Base-by-base conservation (phyloP, 164 flowering plant genomes). In the Platanus orientalis region DNA sequence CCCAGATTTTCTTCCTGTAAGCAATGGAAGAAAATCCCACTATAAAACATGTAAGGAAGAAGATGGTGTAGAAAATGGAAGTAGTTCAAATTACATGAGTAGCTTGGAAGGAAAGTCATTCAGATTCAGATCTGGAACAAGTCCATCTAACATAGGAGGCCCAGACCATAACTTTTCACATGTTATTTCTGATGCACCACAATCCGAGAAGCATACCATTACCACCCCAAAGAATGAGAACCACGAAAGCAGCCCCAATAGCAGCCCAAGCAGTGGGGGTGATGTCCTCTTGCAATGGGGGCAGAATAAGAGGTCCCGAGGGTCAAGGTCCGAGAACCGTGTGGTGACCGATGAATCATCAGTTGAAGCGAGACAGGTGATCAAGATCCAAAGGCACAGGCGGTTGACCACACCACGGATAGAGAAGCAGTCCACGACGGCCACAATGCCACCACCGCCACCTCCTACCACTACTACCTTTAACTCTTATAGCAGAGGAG, bases 251-350 rank as follows among this genome's bases (percentile, higher is more conserved):
- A 61, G 61, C 32, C 32, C 56, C 51, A 49, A 29, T 13, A 26
- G 40, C 19, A 56, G 69, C 19, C 60, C 61, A 9, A 50, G 67
- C 56, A 23, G 58, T 0, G 69, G 67, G 21, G 71, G 68, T 0
- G 79, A 75, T 54, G 62, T 69, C 32, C 42, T 78, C 49, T 54
- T 74, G 66, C 81, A 78, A 51, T 78, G 81, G 81, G 81, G 81
- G 21, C 81, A 74, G 1, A 71, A 66, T 48, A 78, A 78, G 71
- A 74, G 81, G 53, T 71, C 81, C 1, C 50, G 81, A 7, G 68
- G 76, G 23, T 60, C 78, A 17, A 69, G 81, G 34, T 49, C 74
- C 0, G 76, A 63, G 47, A 65, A 57, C 4, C 61, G 71, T 23
- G 25, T 56, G 27, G 32, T 52, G n/a, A 25, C 58, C 16, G 73